Percentiles rank a stretch among this genome's conserved stretches.
These are phyloP conservation scores for Porcisia hertigi DNA, from an alignment of 208 protist species.

Conservation along the genomic window DNA sequence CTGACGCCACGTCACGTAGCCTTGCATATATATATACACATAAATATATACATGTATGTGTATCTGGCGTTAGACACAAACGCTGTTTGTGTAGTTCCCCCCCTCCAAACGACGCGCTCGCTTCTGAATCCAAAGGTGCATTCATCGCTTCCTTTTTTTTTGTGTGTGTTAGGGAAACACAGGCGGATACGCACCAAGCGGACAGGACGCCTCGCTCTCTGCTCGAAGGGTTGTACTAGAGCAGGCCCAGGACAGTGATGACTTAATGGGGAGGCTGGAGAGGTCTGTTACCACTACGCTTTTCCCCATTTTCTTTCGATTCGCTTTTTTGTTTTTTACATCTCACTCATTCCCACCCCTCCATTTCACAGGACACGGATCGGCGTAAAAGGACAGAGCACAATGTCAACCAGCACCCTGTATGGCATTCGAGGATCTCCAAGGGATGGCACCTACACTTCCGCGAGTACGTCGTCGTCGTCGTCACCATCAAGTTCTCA, in stretches of 20 bases:
- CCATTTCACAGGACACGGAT: background rate
- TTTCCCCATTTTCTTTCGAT: background rate
- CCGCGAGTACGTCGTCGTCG: background rate
- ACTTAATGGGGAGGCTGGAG: background rate
- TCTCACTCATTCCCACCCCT: background rate
- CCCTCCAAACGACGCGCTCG: too few species aligned
- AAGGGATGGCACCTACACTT: background rate
- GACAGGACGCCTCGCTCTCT: too few species aligned
- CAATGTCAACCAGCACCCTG: constrained; percentile 1
- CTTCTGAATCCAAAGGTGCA: too few species aligned
- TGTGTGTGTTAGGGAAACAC: too few species aligned
- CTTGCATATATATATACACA: too few species aligned
- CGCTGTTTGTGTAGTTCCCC: too few species aligned
- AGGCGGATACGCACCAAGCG: too few species aligned
- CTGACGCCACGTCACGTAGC: too few species aligned
- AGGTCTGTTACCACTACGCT: background rate
- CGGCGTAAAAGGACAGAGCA: background rate
- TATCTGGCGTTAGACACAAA: too few species aligned
- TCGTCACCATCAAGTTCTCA: constrained; percentile 1
- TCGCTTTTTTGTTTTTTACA: background rate
- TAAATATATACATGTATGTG: too few species aligned
- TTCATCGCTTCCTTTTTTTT: too few species aligned
- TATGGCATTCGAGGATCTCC: constrained; percentile 1
- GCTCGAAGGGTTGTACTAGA: too few species aligned
- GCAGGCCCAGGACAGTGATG: background rate